Evolutionary conservation across 2,329 filamentous ascomycete species (phyloP).

Genomic region (Emmonsia crescens): DNA sequence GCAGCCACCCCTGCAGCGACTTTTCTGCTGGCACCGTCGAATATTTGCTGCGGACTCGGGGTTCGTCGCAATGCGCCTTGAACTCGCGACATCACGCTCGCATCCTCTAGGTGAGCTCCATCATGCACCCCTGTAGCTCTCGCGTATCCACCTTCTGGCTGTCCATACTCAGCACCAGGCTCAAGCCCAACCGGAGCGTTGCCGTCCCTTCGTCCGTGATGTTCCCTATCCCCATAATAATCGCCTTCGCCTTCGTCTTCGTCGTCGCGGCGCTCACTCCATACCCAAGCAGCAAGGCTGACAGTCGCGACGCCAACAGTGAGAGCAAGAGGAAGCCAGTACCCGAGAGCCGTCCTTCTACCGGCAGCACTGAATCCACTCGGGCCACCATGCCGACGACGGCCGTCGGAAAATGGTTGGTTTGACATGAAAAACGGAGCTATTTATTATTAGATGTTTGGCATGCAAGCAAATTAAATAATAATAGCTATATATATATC

Average conservation of each 20-base stretch:
- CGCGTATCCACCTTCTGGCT: slow-evolving; percentile 19
- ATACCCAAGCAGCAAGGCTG: slow-evolving; percentile 81
- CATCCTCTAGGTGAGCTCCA: slow-evolving; percentile 35
- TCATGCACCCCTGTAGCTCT: slow-evolving; percentile 27
- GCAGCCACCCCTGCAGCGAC: slow-evolving; percentile 73
- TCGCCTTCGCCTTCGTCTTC: slow-evolving; percentile 51
- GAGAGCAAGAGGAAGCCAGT: slow-evolving; percentile 80
- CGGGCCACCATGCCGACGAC: slow-evolving; percentile 28
- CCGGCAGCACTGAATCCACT: slow-evolving; percentile 33
- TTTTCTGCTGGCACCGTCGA: slow-evolving; percentile 70
- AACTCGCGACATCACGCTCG: slow-evolving; percentile 63
- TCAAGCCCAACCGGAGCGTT: slow-evolving; percentile 18
- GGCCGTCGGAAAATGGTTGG: slow-evolving; percentile 26
- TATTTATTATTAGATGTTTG: slow-evolving; percentile 13
- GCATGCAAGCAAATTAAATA: not conserved
- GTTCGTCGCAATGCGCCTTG: slow-evolving; percentile 71
- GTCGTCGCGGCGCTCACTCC: slow-evolving; percentile 73
- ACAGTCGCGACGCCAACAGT: slow-evolving; percentile 81
- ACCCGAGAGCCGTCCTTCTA: slow-evolving; percentile 41
- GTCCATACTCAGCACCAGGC: slow-evolving; percentile 15
- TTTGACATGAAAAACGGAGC: slow-evolving; percentile 29
- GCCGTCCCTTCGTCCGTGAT: slow-evolving; percentile 15
- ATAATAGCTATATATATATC: slow-evolving; percentile 8
- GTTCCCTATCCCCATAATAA: slow-evolving; percentile 22
- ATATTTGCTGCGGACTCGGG: slow-evolving; percentile 77